phyloP scores from a whole-genome alignment of 305 asterid genomes.

The Petunia hybrid region DNA sequence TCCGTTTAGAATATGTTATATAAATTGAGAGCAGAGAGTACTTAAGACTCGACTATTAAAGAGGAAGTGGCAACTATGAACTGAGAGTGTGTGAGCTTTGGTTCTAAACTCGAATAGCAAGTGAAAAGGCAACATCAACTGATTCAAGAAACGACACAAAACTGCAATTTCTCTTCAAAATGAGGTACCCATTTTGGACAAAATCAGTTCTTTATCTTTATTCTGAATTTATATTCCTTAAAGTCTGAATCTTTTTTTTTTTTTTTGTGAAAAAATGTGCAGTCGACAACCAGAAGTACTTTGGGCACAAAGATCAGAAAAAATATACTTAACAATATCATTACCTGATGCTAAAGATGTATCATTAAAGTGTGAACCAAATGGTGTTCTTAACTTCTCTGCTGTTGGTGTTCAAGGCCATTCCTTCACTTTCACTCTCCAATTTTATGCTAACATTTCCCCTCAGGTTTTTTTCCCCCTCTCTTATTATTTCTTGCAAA shows the following conservation, averaged over 20 bases:
- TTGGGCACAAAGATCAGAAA: slow-evolving; percentile 91
- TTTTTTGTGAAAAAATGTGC: slow-evolving; percentile 35
- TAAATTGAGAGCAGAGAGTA: no score
- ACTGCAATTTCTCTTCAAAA: not conserved
- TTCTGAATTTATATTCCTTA: not conserved
- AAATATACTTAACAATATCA: slow-evolving; percentile 80
- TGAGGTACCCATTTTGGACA: not conserved
- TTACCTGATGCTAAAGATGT: slow-evolving; percentile 84
- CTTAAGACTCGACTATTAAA: not conserved
- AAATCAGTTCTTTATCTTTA: not conserved
- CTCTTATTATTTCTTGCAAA: not conserved
- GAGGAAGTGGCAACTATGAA: slow-evolving; percentile 1
- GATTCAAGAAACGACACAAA: not conserved
- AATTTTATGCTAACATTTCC: slow-evolving; percentile 64
- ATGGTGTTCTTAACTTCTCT: slow-evolving; percentile 72
- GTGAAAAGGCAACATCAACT: not conserved
- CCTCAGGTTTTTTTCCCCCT: slow-evolving; percentile 61
- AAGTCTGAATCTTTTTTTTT: not conserved
- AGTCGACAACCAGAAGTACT: slow-evolving; percentile 89
- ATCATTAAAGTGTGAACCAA: slow-evolving; percentile 65
- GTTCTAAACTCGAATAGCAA: not conserved
- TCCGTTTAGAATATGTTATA: no score
- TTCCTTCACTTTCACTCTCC: slow-evolving; percentile 65
- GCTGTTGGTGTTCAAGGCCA: slow-evolving; percentile 66
- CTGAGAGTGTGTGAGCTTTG: not conserved